phyloP scores from a whole-genome alignment of 176 grass and related monocot species.

The Secale cereale region DNA sequence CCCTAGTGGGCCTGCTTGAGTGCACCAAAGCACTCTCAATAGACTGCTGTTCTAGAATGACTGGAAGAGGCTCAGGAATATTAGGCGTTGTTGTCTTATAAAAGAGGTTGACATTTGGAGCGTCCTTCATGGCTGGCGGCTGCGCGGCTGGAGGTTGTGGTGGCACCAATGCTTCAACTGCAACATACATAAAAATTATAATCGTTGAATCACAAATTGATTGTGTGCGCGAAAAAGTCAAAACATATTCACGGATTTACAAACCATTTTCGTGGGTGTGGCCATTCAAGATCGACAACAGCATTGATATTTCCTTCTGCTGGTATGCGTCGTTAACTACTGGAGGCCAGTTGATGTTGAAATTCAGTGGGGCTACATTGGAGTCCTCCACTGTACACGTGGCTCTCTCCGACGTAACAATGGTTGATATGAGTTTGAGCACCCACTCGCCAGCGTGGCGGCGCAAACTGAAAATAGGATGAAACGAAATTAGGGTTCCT shows the following conservation, averaged over 20 bases:
- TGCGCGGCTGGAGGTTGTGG: neutral
- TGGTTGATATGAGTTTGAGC: no score
- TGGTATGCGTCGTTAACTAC: neutral
- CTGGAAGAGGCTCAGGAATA: neutral
- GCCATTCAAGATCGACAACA: no score
- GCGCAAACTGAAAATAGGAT: no score
- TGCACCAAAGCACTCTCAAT: neutral
- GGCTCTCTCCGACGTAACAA: no score
- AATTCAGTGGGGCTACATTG: no score
- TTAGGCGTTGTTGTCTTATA: neutral
- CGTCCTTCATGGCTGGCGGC: neutral
- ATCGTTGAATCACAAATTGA: neutral
- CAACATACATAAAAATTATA: neutral
- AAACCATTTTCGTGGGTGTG: neutral
- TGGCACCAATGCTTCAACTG: neutral
- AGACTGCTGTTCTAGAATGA: neutral
- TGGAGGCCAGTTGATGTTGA: no score
- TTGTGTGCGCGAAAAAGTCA: neutral
- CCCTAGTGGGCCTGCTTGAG: neutral
- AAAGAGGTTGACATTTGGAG: neutral
- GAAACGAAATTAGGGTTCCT: no score
- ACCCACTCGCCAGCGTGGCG: no score
- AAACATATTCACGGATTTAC: neutral
- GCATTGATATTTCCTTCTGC: neutral
- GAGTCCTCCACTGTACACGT: no score